Conservation (phyloP, 2,329 filamentous ascomycete species). For the Neurospora sp. region DNA sequence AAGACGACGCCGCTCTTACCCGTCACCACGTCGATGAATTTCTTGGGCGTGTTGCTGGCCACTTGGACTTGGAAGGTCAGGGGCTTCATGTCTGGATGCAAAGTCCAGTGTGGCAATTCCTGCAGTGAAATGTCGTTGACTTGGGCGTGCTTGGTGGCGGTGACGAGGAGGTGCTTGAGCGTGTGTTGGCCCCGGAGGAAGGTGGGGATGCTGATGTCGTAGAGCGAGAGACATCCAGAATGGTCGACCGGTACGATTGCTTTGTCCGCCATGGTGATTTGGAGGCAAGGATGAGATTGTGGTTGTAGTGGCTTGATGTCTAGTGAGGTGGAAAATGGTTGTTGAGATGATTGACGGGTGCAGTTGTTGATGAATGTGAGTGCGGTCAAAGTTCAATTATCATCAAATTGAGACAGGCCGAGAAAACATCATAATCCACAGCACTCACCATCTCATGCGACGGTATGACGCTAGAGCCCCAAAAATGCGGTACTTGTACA, state of each 20-base stretch:
- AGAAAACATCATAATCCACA: neutral
- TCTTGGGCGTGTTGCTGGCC: conserved; percentile 21
- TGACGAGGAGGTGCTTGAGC: neutral
- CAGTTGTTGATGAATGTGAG: neutral
- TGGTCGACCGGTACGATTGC: too few species aligned
- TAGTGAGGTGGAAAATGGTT: neutral
- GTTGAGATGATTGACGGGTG: neutral
- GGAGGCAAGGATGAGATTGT: neutral
- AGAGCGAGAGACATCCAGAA: neutral
- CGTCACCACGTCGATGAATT: conserved; percentile 20
- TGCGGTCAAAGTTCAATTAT: neutral
- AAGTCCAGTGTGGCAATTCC: neutral
- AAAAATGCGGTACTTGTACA: neutral
- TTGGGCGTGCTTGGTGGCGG: neutral
- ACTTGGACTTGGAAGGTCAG: conserved; percentile 27
- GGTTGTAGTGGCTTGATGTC: neutral
- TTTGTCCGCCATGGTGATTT: neutral
- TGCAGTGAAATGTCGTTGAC: neutral
- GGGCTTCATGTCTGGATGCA: conserved; percentile 25
- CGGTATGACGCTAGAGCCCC: neutral
- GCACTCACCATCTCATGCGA: neutral
- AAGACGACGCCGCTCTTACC: conserved; percentile 15
- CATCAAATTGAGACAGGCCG: neutral
- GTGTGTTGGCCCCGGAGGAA: conserved; percentile 1
- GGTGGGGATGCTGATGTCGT: conserved; percentile 1